phyloP scores from a whole-genome alignment of 192 early-diverging fungal species.

The Chytriomyces sp. region DNA sequence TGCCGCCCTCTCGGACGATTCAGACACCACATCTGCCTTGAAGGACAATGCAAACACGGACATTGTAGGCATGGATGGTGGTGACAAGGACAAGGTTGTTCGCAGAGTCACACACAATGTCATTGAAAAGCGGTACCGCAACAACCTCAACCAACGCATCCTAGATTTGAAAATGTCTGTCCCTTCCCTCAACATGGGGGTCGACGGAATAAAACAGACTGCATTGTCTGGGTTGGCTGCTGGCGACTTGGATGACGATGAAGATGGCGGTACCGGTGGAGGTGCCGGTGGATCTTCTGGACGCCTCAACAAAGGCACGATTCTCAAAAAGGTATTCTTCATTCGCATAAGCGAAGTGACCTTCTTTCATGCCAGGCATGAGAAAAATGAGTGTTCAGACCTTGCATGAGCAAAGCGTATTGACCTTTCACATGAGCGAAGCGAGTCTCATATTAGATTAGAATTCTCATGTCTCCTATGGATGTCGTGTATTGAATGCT shows the following conservation, averaged over 20 bases:
- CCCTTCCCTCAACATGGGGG: constrained; percentile 70
- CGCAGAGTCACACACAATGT: constrained; percentile 96
- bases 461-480: no score
- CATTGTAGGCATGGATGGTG: no score
- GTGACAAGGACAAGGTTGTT: neutral
- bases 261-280: constrained; percentile 26
- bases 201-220: constrained; percentile 29
- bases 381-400: no score
- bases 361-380: no score
- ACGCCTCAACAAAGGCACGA: constrained; percentile 93
- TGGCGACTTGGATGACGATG: constrained; percentile 57
- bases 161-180: constrained; percentile 82
- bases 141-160: constrained; percentile 97
- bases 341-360: no score
- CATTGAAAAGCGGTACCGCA: constrained; percentile 91
- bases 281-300: constrained; percentile 1
- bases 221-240: constrained; percentile 57
- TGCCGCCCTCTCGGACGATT: no score
- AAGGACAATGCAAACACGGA: neutral
- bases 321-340: constrained; percentile 84
- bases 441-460: no score
- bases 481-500: no score
- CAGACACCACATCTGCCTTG: neutral
- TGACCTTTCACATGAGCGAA: no score
- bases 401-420: no score